These are phyloP conservation scores for Rhododendron ovatum DNA, from an alignment of 148 eudicot species.

Conservation along the genomic window DNA sequence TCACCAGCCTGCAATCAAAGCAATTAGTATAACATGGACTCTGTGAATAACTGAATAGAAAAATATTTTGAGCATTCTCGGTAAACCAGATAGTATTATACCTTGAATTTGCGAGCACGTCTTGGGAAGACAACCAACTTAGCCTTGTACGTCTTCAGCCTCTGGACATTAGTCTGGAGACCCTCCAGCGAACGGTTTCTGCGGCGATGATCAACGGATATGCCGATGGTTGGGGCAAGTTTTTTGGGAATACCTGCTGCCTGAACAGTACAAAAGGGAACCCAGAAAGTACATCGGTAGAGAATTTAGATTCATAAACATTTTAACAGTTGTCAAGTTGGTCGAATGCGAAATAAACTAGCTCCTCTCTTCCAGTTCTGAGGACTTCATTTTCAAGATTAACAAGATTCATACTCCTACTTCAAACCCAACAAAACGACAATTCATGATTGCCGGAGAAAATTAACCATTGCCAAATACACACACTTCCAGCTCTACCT, in stretches of 20 bases:
- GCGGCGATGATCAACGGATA: slow-evolving; percentile 74
- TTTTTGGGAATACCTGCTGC: slow-evolving; percentile 70
- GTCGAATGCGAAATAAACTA: neutral
- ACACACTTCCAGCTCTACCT: neutral
- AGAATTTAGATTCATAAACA: neutral
- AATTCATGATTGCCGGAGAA: neutral
- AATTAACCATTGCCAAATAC: neutral
- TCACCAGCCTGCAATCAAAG: slow-evolving; percentile 48
- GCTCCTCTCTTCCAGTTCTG: neutral
- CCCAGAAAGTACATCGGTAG: neutral
- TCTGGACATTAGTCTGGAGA: slow-evolving; percentile 60
- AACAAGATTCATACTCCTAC: neutral
- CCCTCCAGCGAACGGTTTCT: slow-evolving; percentile 63
- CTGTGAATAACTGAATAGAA: no score
- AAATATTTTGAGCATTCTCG: neutral
- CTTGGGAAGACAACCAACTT: slow-evolving; percentile 84
- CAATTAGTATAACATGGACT: neutral
- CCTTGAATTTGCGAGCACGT: slow-evolving; percentile 52
- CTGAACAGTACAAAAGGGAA: slow-evolving; percentile 20
- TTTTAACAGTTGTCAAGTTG: neutral
- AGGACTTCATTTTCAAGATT: neutral
- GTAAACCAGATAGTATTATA: neutral
- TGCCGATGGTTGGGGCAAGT: slow-evolving; percentile 75
- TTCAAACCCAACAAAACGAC: neutral
- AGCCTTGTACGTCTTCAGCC: slow-evolving; percentile 79